Base-by-base conservation (phyloP, 176 grass and related monocot genomes). In the Musa itinerans region DNA sequence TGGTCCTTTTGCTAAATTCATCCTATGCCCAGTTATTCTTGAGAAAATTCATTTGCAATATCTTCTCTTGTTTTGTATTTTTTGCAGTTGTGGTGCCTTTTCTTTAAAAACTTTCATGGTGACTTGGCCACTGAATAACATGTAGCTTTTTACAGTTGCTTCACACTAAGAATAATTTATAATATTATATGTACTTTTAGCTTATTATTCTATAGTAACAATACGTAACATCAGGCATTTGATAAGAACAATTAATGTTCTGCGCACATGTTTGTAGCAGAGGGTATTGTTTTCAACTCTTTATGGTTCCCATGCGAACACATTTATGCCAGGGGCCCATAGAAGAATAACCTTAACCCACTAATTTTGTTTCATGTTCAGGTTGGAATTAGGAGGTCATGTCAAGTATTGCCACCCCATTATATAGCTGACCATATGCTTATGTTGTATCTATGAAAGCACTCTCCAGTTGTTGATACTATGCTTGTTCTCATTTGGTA, bases 1-100 rank as follows among this genome's bases (percentile, higher is more conserved):
- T 66, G 1, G 23, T 55, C 15, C 24, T 21, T 78, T 68, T 55
- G 51, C 54, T 71, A 9, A 75, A 55, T 52, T 74, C 10, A 15
- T 83, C n/a, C 65, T 50, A 12, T 34, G 13, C 43, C 75, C 78
- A 43, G 6, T 43, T 43, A 50, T 84, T 50, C 63, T 81, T 68
- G 2, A 16, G 9, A 64, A 64, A 1, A 64, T 64, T 64, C n/a
- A 64, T 64, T 23, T 24, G 8, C 58, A 24, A 24, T 12, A 5
- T 64, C 7, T 25, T 24, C n/a, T 43, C 62, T 64, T 10, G 7
- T 64, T 64, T 23, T 64, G 21, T 64, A 64, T 25, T 7, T 43
- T 43, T 43, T 23, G 24, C n/a, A 64, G n/a, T 64, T 21, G 29
- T 29, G 34, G 34, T 43, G 34, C 3, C 34, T 23, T 21, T 24